Evolutionary conservation across 768 basidiomycete genomes (phyloP).

Genomic region (Tricholomella constricta): DNA sequence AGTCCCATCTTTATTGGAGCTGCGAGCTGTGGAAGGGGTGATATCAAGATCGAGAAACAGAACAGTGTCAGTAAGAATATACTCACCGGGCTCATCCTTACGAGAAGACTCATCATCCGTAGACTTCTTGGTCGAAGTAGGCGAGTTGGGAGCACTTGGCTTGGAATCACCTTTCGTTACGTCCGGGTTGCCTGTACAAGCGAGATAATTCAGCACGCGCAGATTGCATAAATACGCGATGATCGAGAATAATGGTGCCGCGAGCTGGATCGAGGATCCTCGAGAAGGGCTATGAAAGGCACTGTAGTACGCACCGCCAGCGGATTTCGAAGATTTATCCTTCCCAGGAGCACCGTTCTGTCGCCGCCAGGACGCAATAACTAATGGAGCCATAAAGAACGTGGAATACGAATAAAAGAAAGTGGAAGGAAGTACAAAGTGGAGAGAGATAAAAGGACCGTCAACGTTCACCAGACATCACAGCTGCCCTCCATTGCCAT

Average conservation of each 20-base stretch:
- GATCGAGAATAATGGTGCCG: background rate
- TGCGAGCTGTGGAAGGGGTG: background rate
- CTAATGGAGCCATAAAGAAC: constrained; percentile 19
- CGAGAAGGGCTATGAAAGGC: background rate
- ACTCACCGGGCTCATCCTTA: constrained; percentile 4
- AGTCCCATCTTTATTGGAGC: background rate
- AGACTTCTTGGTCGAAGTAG: constrained; percentile 2
- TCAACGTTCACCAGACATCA: constrained; percentile 7
- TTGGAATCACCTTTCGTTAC: background rate
- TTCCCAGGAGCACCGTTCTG: constrained; percentile 10
- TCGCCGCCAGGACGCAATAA: constrained; percentile 22
- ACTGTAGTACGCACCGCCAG: constrained; percentile 17
- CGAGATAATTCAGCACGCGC: background rate
- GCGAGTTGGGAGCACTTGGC: background rate
- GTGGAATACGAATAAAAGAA: constrained; percentile 10
- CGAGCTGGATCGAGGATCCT: background rate
- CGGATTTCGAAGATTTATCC: constrained; percentile 7
- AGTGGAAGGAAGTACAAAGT: constrained; percentile 10
- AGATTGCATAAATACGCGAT: background rate
- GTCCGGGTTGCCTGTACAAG: constrained; percentile 11
- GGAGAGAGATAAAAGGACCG: constrained; percentile 6
- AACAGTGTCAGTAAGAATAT: background rate
- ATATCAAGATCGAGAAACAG: background rate
- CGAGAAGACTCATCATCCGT: constrained; percentile 1
- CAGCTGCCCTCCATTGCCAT: background rate